Evolutionary conservation across 495 filamentous ascomycete genomes (phyloP).

Genomic region (Hypoxylon crocopeplum): DNA sequence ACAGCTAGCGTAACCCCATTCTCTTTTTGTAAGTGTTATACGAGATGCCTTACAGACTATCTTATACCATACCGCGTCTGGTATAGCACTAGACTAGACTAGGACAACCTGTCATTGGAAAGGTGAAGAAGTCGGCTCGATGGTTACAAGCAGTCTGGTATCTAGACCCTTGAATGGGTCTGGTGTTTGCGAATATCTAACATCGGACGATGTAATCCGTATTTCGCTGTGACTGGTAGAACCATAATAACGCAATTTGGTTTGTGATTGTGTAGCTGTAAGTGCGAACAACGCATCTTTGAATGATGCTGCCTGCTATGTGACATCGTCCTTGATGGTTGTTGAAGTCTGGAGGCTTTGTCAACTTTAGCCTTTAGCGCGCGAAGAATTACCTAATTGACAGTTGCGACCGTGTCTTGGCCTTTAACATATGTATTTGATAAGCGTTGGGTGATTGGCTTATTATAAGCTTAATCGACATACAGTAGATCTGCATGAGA

Average conservation of each 20-base stretch:
- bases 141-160: not conserved
- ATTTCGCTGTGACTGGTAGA: not conserved
- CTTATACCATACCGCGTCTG: conserved; percentile 9
- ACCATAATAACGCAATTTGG: not conserved
- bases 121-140: no score
- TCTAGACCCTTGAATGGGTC: not conserved
- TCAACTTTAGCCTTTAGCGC: no score
- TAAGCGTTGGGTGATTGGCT: not conserved
- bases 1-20: conserved; percentile 6
- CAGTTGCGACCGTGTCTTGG: no score
- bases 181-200: not conserved
- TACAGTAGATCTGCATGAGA: not conserved
- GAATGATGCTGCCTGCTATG: no score
- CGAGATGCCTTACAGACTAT: conserved; percentile 15
- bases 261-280: no score
- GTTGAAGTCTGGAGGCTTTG: no score
- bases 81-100: conserved; percentile 8
- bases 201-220: no score
- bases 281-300: no score
- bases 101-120: conserved; percentile 1
- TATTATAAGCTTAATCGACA: conserved; percentile 14
- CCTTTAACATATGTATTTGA: not conserved
- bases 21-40: conserved; percentile 6
- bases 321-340: no score
- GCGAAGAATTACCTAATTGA: no score